Conservation (phyloP, 139 green algal genomes). For the Spirogloea muscicola region DNA sequence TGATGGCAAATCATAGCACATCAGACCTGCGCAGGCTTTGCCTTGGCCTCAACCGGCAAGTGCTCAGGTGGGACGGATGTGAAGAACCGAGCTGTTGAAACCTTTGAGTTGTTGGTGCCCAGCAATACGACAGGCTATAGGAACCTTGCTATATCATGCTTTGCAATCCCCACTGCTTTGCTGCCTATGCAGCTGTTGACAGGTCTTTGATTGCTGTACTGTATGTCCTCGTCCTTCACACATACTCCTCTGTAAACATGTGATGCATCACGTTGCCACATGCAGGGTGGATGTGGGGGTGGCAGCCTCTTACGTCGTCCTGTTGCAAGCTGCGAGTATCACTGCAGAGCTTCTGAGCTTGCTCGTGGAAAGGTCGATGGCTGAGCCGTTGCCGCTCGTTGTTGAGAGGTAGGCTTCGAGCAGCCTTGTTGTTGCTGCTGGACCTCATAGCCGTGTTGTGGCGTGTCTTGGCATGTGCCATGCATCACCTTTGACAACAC, state of each 20-base stretch:
- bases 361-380: too few relatives aligned
- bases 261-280: neutral
- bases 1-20: neutral
- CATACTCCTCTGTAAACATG: neutral
- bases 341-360: constrained; percentile 4
- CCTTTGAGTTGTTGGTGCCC: too few relatives aligned
- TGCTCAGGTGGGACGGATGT: too few relatives aligned
- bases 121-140: too few relatives aligned
- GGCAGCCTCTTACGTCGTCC: neutral
- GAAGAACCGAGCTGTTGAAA: too few relatives aligned
- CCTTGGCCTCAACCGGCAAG: neutral
- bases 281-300: neutral
- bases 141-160: neutral
- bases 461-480: too few relatives aligned
- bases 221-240: neutral
- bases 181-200: neutral
- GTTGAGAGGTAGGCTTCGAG: too few relatives aligned
- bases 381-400: too few relatives aligned
- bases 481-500: too few relatives aligned
- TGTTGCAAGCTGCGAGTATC: neutral
- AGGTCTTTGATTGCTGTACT: neutral
- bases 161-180: neutral
- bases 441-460: too few relatives aligned
- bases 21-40: neutral
- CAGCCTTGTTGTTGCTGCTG: too few relatives aligned